phyloP scores from a whole-genome alignment of 768 basidiomycete genomes.

The Hygrophorus russula region DNA sequence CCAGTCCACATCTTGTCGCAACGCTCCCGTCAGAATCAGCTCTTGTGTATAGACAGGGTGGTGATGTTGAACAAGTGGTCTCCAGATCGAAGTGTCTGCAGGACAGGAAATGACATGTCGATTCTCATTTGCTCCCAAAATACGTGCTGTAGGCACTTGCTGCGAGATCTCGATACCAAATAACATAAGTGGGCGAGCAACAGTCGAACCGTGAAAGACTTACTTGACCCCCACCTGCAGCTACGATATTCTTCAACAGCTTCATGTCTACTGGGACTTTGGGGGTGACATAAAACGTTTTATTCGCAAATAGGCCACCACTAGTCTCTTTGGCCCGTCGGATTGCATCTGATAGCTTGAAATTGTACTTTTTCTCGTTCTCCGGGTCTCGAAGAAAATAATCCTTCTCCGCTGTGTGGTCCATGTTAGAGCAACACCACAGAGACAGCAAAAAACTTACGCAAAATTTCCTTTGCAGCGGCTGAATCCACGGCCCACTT shows the following conservation, averaged over 20 bases:
- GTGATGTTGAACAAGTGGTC: slow-evolving; percentile 36
- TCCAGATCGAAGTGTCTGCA: slow-evolving; percentile 58
- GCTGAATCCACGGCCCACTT: slow-evolving; percentile 61
- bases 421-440: neutral
- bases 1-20: slow-evolving; percentile 62
- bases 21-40: slow-evolving; percentile 48
- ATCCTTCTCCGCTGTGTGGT: slow-evolving; percentile 45
- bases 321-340: slow-evolving; percentile 39
- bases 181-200: no score
- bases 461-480: slow-evolving; percentile 43
- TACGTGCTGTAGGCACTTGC: slow-evolving; percentile 42
- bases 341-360: slow-evolving; percentile 54
- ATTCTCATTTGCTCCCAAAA: slow-evolving; percentile 35
- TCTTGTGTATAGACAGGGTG: slow-evolving; percentile 59
- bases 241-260: slow-evolving; percentile 58
- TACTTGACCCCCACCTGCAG: slow-evolving; percentile 64
- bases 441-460: slow-evolving; percentile 29
- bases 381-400: slow-evolving; percentile 49
- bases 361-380: slow-evolving; percentile 55
- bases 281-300: slow-evolving; percentile 67
- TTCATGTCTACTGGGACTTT: slow-evolving; percentile 48
- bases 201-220: slow-evolving; percentile 12
- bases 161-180: slow-evolving; percentile 25
- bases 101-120: slow-evolving; percentile 57
- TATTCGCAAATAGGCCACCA: slow-evolving; percentile 49